A percentile compares a stretch with the other conserved stretches of the same genome.
These are phyloP conservation scores for Davidsoniella eucalypti DNA, from an alignment of 2,329 filamentous ascomycete species.

Conservation along the genomic window DNA sequence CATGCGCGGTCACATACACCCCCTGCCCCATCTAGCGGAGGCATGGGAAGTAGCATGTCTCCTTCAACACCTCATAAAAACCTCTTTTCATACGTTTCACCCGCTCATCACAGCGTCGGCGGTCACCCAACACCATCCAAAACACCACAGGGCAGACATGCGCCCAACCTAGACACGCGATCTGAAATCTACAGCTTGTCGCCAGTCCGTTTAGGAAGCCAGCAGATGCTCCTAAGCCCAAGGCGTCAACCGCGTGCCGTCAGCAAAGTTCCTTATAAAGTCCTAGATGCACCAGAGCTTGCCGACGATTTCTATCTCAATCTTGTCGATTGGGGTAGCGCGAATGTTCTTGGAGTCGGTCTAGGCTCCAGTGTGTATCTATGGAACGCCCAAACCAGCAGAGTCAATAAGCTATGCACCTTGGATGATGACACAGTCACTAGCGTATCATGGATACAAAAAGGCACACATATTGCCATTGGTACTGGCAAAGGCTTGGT, in stretches of 20 bases:
- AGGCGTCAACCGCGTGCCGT: slow-evolving; percentile 78
- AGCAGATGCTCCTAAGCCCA: slow-evolving; percentile 82
- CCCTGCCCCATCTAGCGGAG: slow-evolving; percentile 44
- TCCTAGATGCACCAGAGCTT: slow-evolving; percentile 86
- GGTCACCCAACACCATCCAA: slow-evolving; percentile 79
- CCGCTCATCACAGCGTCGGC: slow-evolving; percentile 51
- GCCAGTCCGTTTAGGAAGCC: slow-evolving; percentile 81
- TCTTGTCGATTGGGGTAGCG: slow-evolving; percentile 92
- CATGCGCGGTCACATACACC: slow-evolving; percentile 50
- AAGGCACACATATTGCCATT: slow-evolving; percentile 88
- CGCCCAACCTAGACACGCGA: slow-evolving; percentile 72
- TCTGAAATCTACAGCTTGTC: slow-evolving; percentile 94
- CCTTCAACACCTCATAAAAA: slow-evolving; percentile 85
- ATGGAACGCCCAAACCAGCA: slow-evolving; percentile 87
- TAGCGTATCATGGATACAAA: slow-evolving; percentile 95
- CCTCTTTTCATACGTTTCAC: slow-evolving; percentile 80
- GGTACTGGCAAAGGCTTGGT: slow-evolving; percentile 89
- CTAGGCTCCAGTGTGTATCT: slow-evolving; percentile 90
- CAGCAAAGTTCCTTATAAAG: slow-evolving; percentile 94
- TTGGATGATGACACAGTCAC: slow-evolving; percentile 87
- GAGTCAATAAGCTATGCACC: slow-evolving; percentile 87
- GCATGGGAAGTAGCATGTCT: slow-evolving; percentile 59
- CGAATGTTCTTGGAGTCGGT: slow-evolving; percentile 84
- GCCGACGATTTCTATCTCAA: slow-evolving; percentile 98
- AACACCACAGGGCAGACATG: slow-evolving; percentile 76